Percentiles rank a stretch among this genome's conserved stretches.
Evolutionary conservation across 208 protist genomes (phyloP).

Genomic region (Angomonas ambiguus): DNA sequence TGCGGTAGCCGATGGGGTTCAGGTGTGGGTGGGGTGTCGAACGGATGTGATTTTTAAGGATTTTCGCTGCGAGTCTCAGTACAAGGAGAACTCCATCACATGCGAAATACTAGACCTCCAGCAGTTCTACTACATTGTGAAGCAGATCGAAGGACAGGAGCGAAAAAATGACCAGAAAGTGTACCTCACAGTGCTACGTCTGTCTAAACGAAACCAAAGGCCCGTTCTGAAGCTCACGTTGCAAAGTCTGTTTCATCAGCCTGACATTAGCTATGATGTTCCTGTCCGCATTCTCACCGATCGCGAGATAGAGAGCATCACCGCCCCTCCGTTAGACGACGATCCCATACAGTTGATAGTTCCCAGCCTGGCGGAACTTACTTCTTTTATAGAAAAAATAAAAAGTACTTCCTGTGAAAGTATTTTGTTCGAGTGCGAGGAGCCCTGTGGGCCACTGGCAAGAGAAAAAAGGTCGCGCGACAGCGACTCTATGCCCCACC

Average conservation of each 20-base stretch:
- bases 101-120: constrained; percentile 65
- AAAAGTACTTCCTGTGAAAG: constrained; percentile 52
- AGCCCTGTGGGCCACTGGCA: background rate
- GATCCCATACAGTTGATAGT: constrained; percentile 47
- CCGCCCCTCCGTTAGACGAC: constrained; percentile 39
- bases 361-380: constrained; percentile 59
- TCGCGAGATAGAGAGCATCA: constrained; percentile 47
- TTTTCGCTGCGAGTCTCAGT: constrained; percentile 60
- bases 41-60: constrained; percentile 63
- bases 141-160: constrained; percentile 46
- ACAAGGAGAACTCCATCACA: constrained; percentile 66
- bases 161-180: constrained; percentile 14
- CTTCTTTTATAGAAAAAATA: constrained; percentile 71
- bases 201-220: constrained; percentile 22
- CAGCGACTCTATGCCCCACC: background rate
- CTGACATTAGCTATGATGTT: constrained; percentile 72
- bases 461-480: constrained; percentile 1
- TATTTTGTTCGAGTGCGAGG: constrained; percentile 42
- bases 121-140: constrained; percentile 62
- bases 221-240: constrained; percentile 37
- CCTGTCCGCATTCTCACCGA: constrained; percentile 62
- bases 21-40: constrained; percentile 68
- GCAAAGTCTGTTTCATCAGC: constrained; percentile 32
- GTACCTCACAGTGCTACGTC: constrained; percentile 44
- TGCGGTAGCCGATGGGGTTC: constrained; percentile 48